phyloP scores from a whole-genome alignment of 257 asterid species.

The Capsicum rhomboideum region DNA sequence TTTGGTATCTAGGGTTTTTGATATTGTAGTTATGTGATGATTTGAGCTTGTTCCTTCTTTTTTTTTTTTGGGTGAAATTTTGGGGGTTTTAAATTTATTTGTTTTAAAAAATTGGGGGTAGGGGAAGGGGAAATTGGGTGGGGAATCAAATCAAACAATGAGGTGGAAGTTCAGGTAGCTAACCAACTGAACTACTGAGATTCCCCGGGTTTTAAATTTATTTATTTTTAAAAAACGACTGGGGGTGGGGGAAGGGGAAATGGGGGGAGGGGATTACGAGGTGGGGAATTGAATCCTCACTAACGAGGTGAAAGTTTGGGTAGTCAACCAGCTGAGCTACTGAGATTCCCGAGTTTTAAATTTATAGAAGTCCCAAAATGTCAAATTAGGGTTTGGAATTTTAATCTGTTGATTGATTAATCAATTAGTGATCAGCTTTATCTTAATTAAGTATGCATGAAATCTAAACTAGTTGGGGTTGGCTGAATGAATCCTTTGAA shows the following conservation, averaged over 20 bases:
- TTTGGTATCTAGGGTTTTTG: constrained; percentile 1
- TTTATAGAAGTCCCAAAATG: neutral
- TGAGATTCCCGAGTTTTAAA: neutral
- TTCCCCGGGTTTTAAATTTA: no score
- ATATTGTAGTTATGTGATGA: neutral
- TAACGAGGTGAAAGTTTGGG: no score
- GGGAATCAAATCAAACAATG: no score
- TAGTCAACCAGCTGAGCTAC: no score
- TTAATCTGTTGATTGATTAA: neutral
- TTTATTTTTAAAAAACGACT: no score
- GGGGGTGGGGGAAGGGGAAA: no score
- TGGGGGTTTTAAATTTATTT: neutral
- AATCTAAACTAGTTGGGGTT: neutral
- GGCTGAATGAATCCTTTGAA: neutral
- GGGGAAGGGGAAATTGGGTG: no score
- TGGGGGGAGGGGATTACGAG: no score
- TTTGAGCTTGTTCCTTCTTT: neutral
- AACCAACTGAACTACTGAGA: no score
- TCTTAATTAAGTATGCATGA: neutral
- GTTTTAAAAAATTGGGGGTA: no score
- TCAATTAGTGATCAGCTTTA: neutral
- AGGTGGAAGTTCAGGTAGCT: no score
- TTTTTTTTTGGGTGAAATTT: neutral
- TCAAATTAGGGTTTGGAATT: neutral
- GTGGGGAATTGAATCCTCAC: no score